A percentile compares a stretch with the other conserved stretches of the same genome.
Evolutionary conservation across 2,329 filamentous ascomycete genomes (phyloP).

Genomic region (Ilyonectria robusta): DNA sequence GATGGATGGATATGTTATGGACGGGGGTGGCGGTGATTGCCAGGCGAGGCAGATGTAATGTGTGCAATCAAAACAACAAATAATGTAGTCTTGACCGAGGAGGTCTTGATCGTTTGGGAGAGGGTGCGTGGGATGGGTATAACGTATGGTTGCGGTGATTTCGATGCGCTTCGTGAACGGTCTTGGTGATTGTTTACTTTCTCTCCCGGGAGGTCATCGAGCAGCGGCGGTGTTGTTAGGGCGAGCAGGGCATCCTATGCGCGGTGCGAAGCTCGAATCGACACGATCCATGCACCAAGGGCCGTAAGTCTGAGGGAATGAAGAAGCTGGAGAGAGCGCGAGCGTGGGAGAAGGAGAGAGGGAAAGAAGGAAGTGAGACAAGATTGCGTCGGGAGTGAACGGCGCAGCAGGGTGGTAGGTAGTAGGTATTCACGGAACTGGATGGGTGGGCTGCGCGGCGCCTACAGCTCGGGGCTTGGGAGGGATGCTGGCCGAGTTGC

Average conservation of each 20-base stretch:
- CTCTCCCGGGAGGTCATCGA: conserved; percentile 47
- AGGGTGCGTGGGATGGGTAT: conserved; percentile 14
- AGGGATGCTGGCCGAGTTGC: conserved; percentile 35
- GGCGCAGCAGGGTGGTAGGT: conserved; percentile 36
- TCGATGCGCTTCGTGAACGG: conserved; percentile 37
- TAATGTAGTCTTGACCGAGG: conserved; percentile 15
- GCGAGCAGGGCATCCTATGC: conserved; percentile 45
- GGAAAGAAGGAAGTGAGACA: conserved; percentile 41
- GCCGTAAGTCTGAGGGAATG: conserved; percentile 12
- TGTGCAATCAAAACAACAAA: conserved; percentile 31
- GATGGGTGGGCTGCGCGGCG: conserved; percentile 20
- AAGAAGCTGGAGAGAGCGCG: conserved; percentile 27
- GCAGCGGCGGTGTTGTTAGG: conserved; percentile 41
- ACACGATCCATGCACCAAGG: conserved; percentile 38
- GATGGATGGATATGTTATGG: conserved; percentile 31
- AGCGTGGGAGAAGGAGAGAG: conserved; percentile 7
- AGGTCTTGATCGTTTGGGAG: neutral
- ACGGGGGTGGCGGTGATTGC: conserved; percentile 21
- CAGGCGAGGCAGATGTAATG: conserved; percentile 21
- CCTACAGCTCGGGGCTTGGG: conserved; percentile 8
- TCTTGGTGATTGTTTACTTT: conserved; percentile 46
- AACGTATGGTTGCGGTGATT: conserved; percentile 32
- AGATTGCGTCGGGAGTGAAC: conserved; percentile 31
- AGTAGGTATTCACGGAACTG: conserved; percentile 44
- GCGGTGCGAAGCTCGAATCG: conserved; percentile 34